Evolutionary conservation across 345 rosid species (phyloP).

Genomic region (Aethionema arabicum): DNA sequence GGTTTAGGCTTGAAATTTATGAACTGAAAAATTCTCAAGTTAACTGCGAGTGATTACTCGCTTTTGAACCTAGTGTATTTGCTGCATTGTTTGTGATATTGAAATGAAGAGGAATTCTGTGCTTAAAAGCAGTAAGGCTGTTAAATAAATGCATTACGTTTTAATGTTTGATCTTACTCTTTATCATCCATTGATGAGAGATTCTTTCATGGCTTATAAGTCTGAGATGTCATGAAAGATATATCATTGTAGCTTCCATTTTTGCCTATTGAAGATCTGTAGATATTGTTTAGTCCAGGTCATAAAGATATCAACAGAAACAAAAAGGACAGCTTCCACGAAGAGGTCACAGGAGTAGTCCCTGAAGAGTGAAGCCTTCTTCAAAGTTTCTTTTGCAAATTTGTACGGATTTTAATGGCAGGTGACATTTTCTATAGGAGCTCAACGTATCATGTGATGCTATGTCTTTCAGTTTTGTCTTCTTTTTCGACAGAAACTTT

Average conservation of each 20-base stretch:
- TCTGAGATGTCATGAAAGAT: neutral
- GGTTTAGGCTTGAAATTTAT: constrained; percentile 20
- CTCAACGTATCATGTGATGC: constrained; percentile 13
- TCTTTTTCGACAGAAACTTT: constrained; percentile 14
- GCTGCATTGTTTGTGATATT: constrained; percentile 26
- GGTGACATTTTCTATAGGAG: constrained; percentile 7
- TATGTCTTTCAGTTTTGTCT: constrained; percentile 9
- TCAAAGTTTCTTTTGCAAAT: neutral
- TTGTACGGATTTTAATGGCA: constrained; percentile 19
- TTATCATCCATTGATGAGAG: neutral
- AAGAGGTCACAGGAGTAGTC: constrained; percentile 8
- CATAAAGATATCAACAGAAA: constrained; percentile 14
- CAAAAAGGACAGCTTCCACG: neutral
- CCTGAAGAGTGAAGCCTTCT: neutral
- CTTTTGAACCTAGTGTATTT: constrained; percentile 40
- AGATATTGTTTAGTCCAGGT: constrained; percentile 18
- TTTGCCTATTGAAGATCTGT: constrained; percentile 11
- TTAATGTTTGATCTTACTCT: constrained; percentile 19
- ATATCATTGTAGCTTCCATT: neutral
- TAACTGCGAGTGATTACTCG: constrained; percentile 21
- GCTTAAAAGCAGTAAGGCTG: constrained; percentile 17
- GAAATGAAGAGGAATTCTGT: constrained; percentile 32
- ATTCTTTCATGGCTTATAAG: constrained; percentile 3
- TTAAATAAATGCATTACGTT: constrained; percentile 11
- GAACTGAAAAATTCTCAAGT: constrained; percentile 28